phyloP scores from a whole-genome alignment of 352 stramenopile species.

The Globisporangium paddicum region DNA sequence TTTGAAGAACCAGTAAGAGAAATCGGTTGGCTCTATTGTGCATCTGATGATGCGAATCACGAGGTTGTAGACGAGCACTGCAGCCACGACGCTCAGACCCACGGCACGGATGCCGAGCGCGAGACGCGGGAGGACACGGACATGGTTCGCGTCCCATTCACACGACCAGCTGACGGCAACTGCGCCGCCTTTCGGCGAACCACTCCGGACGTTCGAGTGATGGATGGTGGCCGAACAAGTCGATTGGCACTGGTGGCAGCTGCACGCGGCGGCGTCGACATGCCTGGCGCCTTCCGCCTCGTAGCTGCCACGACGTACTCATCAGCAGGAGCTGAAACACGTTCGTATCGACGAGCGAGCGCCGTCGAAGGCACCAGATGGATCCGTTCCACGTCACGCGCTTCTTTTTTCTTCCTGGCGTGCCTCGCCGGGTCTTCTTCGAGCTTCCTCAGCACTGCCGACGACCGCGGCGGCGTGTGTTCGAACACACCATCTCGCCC shows the following conservation, averaged over 20 bases:
- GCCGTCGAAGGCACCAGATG: slow-evolving; percentile 38
- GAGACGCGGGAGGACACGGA: slow-evolving; percentile 9
- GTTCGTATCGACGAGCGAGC: slow-evolving; percentile 41
- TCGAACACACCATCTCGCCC: slow-evolving; percentile 34
- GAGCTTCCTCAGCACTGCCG: slow-evolving; percentile 32
- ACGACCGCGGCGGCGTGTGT: slow-evolving; percentile 20
- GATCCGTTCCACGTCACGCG: slow-evolving; percentile 43
- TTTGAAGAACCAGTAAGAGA: too few relatives aligned
- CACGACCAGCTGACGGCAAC: not conserved
- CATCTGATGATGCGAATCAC: not conserved
- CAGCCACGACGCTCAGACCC: slow-evolving; percentile 3
- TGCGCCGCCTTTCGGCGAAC: not conserved
- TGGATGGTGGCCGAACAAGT: not conserved
- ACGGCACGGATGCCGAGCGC: slow-evolving; percentile 7
- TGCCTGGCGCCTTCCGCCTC: slow-evolving; percentile 33
- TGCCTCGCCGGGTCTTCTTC: slow-evolving; percentile 21
- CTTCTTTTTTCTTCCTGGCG: slow-evolving; percentile 18
- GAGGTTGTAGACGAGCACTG: not conserved
- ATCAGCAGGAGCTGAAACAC: slow-evolving; percentile 25
- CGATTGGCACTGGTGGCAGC: not conserved
- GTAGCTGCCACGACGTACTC: not conserved
- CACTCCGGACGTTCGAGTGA: slow-evolving; percentile 2
- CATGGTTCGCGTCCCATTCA: not conserved
- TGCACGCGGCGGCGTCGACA: slow-evolving; percentile 1
- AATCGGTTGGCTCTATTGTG: too few relatives aligned